These are phyloP conservation scores for Fusarium gaditjirri DNA, from an alignment of 2,329 filamentous ascomycete species.

Conservation along the genomic window DNA sequence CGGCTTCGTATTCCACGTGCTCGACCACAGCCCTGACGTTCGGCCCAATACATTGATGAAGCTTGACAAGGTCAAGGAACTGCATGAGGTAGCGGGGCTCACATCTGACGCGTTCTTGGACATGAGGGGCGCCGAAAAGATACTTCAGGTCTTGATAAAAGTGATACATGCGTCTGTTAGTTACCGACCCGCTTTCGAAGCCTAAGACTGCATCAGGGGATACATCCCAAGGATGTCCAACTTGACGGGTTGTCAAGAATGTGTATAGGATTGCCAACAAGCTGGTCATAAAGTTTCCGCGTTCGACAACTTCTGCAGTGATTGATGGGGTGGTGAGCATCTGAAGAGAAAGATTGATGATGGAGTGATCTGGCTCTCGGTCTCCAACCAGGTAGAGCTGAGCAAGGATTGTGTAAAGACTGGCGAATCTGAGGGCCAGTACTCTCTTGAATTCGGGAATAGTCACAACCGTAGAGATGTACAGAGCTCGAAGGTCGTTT, in stretches of 20 bases:
- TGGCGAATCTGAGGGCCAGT: constrained; percentile 91
- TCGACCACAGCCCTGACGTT: constrained; percentile 91
- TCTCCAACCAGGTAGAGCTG: constrained; percentile 97
- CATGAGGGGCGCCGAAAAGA: constrained; percentile 86
- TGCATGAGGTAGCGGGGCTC: constrained; percentile 92
- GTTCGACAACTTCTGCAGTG: constrained; percentile 92
- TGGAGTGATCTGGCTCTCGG: constrained; percentile 95
- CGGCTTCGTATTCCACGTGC: constrained; percentile 97
- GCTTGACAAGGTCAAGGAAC: constrained; percentile 93
- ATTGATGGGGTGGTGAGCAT: constrained; percentile 98
- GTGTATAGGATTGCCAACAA: constrained; percentile 97
- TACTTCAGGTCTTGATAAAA: constrained; percentile 97
- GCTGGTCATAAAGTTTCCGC: constrained; percentile 95
- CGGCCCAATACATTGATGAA: constrained; percentile 96
- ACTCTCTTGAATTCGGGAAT: constrained; percentile 97
- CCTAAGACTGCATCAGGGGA: constrained; percentile 86
- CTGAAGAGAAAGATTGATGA: constrained; percentile 96
- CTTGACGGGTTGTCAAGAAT: constrained; percentile 94
- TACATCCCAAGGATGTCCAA: constrained; percentile 91
- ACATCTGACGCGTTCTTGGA: constrained; percentile 83
- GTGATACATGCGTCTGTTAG: constrained; percentile 95
- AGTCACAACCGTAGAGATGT: constrained; percentile 95
- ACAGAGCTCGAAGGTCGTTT: constrained; percentile 89
- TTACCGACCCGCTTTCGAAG: constrained; percentile 94
- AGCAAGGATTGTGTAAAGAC: constrained; percentile 90